Evolutionary conservation across 2,329 filamentous ascomycete species (phyloP), one percentile per base, ranked within the genome.

Genomic region (Xylariaceae sp.): DNA sequence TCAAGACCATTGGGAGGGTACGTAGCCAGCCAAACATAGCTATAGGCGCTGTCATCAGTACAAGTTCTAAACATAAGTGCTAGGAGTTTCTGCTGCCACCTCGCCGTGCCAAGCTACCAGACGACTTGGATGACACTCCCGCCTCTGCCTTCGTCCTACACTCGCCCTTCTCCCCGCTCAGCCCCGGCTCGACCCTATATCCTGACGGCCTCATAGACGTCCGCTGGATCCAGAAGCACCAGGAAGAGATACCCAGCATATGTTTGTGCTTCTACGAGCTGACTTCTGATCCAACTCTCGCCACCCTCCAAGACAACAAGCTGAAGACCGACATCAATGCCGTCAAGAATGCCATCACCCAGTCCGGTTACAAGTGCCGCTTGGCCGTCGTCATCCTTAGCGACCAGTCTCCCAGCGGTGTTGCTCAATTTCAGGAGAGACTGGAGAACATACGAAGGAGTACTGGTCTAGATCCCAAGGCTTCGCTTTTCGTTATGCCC

Each of bases 141-240:
- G 69, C 72, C 36, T 68, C 75, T 19, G 71, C 76, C 16, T 73
- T 78, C 53, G 75, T 84, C n/a, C 74, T 96, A 5, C 93, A 97
- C 70, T 97, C 94, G 12, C 90, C 92, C 1, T 84, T 96, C 60
- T 97, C 94, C 2, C 94, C 93, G 1, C 78, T 97, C 31, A 94
- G 89, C 38, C 91, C 92, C 3, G 81, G 80, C 7, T 96, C 93
- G 7, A 77, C 84, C 2, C 79, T 95, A 2, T 97, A 94, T 66
- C 92, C 93, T 7, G 94, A 97, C 71, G 94, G 93, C 5, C 75
- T 97, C 53, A 84, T 97, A 67, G 84, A 91, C 54, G 80, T 86
- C 17, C 73, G 82, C 55, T 99, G 93, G 93, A 77, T 96, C 49
- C 82, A 83, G 54, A 99, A 97, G 69, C 93, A 97, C 68, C 92